Evolutionary conservation across 2,329 filamentous ascomycete species (phyloP).

Genomic region (Pseudocercospora macadamiae): DNA sequence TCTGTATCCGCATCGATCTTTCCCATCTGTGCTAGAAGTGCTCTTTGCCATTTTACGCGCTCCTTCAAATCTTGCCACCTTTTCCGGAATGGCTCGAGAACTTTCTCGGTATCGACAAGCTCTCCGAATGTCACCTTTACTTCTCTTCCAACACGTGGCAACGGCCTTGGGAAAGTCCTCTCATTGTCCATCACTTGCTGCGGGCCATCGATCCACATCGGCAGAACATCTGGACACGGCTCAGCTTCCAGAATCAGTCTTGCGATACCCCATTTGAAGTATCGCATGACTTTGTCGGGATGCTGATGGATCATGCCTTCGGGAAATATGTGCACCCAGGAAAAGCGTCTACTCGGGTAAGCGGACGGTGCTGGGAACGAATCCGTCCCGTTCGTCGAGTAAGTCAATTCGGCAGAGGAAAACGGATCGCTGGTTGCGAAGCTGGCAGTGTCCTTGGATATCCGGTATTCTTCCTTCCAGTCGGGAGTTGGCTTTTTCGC

Average conservation of each 20-base stretch:
- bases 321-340: constrained; percentile 95
- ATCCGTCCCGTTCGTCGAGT: constrained; percentile 69
- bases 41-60: constrained; percentile 50
- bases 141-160: constrained; percentile 73
- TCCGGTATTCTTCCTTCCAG: constrained; percentile 3
- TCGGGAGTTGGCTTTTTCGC: constrained; percentile 10
- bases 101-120: constrained; percentile 69
- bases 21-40: constrained; percentile 28
- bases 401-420: constrained; percentile 57
- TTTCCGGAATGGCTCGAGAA: constrained; percentile 76
- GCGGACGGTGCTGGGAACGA: constrained; percentile 71
- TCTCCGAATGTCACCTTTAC: constrained; percentile 80
- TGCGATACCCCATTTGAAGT: constrained; percentile 98
- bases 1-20: constrained; percentile 5
- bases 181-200: constrained; percentile 87
- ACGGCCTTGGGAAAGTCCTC: constrained; percentile 74
- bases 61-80: constrained; percentile 72
- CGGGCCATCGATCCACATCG: constrained; percentile 92
- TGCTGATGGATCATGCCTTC: constrained; percentile 94
- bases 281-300: constrained; percentile 76
- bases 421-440: constrained; percentile 56
- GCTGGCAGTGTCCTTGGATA: constrained; percentile 2
- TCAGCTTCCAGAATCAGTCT: constrained; percentile 88
- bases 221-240: constrained; percentile 83
- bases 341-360: constrained; percentile 69